Evolutionary conservation across 192 early-diverging fungal genomes (phyloP).

Genomic region (Diversispora eburnea): DNA sequence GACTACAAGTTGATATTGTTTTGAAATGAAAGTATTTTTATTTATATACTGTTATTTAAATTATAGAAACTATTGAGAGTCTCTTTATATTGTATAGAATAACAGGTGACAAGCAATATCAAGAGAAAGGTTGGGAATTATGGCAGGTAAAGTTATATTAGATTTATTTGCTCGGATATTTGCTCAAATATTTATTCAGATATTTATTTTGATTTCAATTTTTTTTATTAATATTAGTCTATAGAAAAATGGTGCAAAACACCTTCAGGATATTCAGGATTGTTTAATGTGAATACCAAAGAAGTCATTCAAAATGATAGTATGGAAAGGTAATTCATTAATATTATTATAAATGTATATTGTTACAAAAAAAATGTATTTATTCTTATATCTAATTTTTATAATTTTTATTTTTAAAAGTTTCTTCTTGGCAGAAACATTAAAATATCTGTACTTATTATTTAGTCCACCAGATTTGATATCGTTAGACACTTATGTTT

Average conservation of each 20-base stretch:
- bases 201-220: background rate
- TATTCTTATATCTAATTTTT: background rate
- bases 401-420: background rate
- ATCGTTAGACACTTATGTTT: constrained; percentile 76
- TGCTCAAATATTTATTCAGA: background rate
- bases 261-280: constrained; percentile 47
- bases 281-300: constrained; percentile 38
- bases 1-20: background rate
- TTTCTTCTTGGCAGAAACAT: constrained; percentile 69
- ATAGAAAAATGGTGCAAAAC: constrained; percentile 48
- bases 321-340: constrained; percentile 49
- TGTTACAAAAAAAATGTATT: background rate
- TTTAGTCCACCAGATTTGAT: constrained; percentile 65
- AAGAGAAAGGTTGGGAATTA: constrained; percentile 69
- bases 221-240: constrained; percentile 26
- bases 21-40: background rate
- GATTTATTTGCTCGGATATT: background rate
- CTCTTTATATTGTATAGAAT: constrained; percentile 69
- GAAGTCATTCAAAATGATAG: constrained; percentile 38
- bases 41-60: background rate
- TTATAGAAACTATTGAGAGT: constrained; percentile 67
- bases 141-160: constrained; percentile 37
- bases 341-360: background rate
- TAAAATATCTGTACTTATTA: constrained; percentile 91
- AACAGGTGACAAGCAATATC: constrained; percentile 64